Evolutionary conservation across 2,329 filamentous ascomycete species (phyloP).

Genomic region (Chrysosporium queenslandicum): DNA sequence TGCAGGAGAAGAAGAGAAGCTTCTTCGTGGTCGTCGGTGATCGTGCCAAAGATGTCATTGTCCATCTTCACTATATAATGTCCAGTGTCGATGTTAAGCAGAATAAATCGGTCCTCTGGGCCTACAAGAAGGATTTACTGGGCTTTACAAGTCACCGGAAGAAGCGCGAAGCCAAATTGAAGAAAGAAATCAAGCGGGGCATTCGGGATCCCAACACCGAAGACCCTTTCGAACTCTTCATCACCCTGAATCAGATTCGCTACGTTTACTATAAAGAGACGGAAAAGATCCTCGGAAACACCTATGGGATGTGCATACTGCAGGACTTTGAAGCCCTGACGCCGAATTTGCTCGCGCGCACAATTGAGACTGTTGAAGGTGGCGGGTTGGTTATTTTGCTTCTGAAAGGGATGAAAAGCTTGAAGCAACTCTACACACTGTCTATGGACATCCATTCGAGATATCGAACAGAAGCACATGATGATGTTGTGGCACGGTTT

Average conservation of each 20-base stretch:
- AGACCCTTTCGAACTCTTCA: constrained; percentile 94
- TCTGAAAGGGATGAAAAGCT: constrained; percentile 88
- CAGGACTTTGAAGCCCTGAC: constrained; percentile 98
- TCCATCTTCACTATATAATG: constrained; percentile 89
- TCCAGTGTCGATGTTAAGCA: constrained; percentile 81
- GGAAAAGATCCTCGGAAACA: constrained; percentile 95
- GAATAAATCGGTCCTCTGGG: constrained; percentile 95
- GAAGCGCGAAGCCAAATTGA: constrained; percentile 97
- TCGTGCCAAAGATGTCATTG: constrained; percentile 89
- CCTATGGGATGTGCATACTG: constrained; percentile 95
- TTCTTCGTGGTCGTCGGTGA: constrained; percentile 97
- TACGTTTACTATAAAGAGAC: constrained; percentile 99
- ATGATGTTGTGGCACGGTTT: constrained; percentile 89
- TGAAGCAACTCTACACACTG: constrained; percentile 93
- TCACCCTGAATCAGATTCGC: constrained; percentile 90
- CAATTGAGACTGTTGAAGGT: constrained; percentile 94
- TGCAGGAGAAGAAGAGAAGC: constrained; percentile 90
- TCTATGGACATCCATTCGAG: constrained; percentile 97
- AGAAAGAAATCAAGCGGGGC: constrained; percentile 93
- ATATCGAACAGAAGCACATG: constrained; percentile 92
- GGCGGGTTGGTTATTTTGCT: constrained; percentile 83
- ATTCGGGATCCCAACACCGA: constrained; percentile 85
- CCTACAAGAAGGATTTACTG: constrained; percentile 94
- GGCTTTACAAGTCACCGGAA: constrained; percentile 94
- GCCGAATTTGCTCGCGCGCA: constrained; percentile 88